Evolutionary conservation across 345 rosid species (phyloP), one percentile per base, ranked within the genome.

Genomic region (Aethionema arabicum): DNA sequence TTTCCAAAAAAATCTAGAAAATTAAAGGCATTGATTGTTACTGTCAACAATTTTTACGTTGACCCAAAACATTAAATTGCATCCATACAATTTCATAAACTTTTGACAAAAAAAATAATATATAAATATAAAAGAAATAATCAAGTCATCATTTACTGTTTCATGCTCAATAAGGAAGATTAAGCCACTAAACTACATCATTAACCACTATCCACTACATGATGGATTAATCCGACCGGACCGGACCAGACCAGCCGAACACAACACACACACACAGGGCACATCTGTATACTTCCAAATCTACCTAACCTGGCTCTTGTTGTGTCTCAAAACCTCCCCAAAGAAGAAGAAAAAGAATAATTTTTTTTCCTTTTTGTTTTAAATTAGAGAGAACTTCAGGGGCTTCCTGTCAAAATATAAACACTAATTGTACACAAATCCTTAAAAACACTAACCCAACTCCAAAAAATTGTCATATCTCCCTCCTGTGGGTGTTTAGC

Each of bases 401-500:
- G 52, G 3, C 36, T 52, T 14, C 50, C 67, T 52, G 62, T 54
- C 67, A 41, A 68, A 46, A 69, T 69, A 62, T 69, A 47, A 69
- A 69, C 74, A 69, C 74, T 69, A 69, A 47, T 69, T 69, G 73
- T 61, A 69, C 73, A 69, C 51, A 61, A 69, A 46, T 67, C 73
- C 39, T 48, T 37, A 8, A 68, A 66, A 53, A 62, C 73, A 69
- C 67, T 9, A 27, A 41, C 52, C 12, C 33, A 68, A 54, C 63
- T 61, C 57, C 73, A 44, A 61, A 53, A 51, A 47, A 15, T 11
- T 68, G 61, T 61, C 67, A 61, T 46, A 16, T 14, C 42, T 9
- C 2, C 27, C 42, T 9, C 2, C 27, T n/a, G 11, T 11, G 48
- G 52, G 5, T 44, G 14, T 41, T 39, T 14, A 30, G 62, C 47